Percentiles rank a stretch among this genome's conserved stretches.
Conservation (phyloP, 805 yeast genomes). For the Debaryomyces maramus region DNA sequence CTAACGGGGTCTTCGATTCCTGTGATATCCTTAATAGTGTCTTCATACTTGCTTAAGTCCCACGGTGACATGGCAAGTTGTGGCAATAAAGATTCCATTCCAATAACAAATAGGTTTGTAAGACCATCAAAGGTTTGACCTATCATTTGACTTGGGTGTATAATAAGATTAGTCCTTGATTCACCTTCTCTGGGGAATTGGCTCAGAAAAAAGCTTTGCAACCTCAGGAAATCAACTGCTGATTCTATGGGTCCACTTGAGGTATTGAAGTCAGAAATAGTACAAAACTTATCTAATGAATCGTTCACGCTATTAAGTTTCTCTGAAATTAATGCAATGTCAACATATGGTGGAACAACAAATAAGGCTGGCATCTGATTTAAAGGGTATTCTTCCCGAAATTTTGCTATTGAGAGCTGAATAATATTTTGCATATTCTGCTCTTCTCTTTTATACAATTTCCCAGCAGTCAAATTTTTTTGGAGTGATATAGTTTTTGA, state of each 20-base stretch:
- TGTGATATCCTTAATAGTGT: slow-evolving; percentile 7
- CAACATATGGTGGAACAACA: slow-evolving; percentile 17
- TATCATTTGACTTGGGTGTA: slow-evolving; percentile 14
- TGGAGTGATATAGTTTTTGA: neutral
- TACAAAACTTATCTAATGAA: slow-evolving; percentile 1
- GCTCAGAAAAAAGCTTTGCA: neutral
- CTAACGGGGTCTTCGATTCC: slow-evolving; percentile 21
- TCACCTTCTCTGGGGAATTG: slow-evolving; percentile 1
- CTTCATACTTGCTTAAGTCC: neutral
- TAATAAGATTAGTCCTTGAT: slow-evolving; percentile 4
- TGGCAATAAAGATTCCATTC: slow-evolving; percentile 22
- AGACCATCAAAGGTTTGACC: slow-evolving; percentile 11
- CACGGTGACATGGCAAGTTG: slow-evolving; percentile 16
- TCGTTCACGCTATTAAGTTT: slow-evolving; percentile 2
- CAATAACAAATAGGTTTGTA: slow-evolving; percentile 16
- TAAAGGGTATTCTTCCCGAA: slow-evolving; percentile 7
- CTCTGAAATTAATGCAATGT: slow-evolving; percentile 2
- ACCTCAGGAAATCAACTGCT: neutral
- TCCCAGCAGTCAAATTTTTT: neutral
- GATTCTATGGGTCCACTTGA: neutral
- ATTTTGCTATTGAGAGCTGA: slow-evolving; percentile 2
- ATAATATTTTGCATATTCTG: neutral
- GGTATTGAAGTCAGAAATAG: neutral
- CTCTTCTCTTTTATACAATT: neutral
- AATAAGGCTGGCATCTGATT: slow-evolving; percentile 11